Conservation (phyloP, 2,329 filamentous ascomycete genomes). For the Alternaria brassicae region DNA sequence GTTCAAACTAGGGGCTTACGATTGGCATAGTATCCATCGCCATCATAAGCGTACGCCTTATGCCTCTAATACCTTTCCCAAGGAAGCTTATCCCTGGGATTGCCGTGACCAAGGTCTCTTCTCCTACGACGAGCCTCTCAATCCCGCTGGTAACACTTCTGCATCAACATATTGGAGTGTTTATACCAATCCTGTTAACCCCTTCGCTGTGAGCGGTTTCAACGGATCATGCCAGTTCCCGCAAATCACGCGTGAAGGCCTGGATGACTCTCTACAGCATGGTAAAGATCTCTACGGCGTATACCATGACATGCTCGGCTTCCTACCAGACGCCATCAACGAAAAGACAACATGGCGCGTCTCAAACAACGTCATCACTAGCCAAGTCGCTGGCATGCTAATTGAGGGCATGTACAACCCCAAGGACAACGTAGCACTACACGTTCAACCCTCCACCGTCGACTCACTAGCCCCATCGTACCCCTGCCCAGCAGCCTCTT, state of each 20-base stretch:
- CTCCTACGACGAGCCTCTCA: conserved; percentile 69
- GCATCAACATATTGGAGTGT: conserved; percentile 71
- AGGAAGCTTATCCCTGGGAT: conserved; percentile 75
- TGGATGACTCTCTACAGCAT: conserved; percentile 78
- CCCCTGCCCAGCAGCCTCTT: conserved; percentile 63
- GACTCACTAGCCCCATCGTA: conserved; percentile 81
- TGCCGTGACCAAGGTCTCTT: conserved; percentile 75
- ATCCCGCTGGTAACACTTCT: conserved; percentile 55
- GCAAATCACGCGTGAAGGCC: conserved; percentile 74
- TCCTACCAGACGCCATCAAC: conserved; percentile 64
- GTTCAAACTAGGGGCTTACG: neutral
- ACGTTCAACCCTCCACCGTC: conserved; percentile 61
- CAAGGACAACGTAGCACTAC: conserved; percentile 29
- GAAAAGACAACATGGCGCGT: conserved; percentile 69
- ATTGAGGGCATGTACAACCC: conserved; percentile 67
- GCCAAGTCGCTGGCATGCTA: conserved; percentile 78
- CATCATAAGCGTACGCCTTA: conserved; percentile 89
- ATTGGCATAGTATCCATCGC: conserved; percentile 65
- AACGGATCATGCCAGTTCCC: conserved; percentile 80
- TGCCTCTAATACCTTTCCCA: conserved; percentile 76
- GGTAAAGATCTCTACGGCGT: conserved; percentile 79
- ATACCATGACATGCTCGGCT: conserved; percentile 72
- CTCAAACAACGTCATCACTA: conserved; percentile 83
- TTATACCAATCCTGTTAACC: conserved; percentile 68
- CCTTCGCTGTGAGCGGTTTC: conserved; percentile 71